Percentiles rank a stretch among this genome's conserved stretches.
Conservation (phyloP, 179 eudicot species). For the Silene noctiflora region DNA sequence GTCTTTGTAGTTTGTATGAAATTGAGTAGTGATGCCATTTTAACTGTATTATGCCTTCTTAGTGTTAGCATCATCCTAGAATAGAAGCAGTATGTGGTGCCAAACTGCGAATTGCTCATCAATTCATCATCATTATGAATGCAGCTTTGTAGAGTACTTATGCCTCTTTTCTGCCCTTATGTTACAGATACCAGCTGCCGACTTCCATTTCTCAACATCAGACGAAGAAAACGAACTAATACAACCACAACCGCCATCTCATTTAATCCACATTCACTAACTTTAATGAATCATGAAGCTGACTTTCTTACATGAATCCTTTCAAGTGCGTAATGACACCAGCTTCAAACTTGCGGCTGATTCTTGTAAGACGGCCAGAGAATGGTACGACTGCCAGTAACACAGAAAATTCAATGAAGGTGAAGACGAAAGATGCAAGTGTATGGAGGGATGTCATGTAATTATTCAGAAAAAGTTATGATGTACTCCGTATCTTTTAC, state of each 20-base stretch:
- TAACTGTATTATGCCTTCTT: no score
- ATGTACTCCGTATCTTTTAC: neutral
- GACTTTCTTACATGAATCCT: neutral
- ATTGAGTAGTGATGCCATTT: no score
- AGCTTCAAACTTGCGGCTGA: neutral
- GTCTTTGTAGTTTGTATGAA: no score
- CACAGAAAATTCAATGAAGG: neutral
- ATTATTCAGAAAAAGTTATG: neutral
- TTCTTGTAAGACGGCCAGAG: neutral
- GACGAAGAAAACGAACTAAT: conserved; percentile 28
- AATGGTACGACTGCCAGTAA: neutral
- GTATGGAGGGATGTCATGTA: neutral
- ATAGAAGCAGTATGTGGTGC: no score
- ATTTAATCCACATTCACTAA: conserved; percentile 31
- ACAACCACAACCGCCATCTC: conserved; percentile 28
- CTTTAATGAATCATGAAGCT: neutral
- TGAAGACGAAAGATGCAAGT: neutral
- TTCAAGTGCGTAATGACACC: neutral
- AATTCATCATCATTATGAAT: neutral
- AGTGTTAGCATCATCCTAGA: no score
- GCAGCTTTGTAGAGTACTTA: neutral
- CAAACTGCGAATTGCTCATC: no score
- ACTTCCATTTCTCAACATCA: neutral
- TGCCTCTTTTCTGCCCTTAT: neutral
- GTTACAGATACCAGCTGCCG: conserved; percentile 24